These are phyloP conservation scores for Colletotrichum paranaense DNA, from an alignment of 2,329 filamentous ascomycete genomes.

Conservation along the genomic window DNA sequence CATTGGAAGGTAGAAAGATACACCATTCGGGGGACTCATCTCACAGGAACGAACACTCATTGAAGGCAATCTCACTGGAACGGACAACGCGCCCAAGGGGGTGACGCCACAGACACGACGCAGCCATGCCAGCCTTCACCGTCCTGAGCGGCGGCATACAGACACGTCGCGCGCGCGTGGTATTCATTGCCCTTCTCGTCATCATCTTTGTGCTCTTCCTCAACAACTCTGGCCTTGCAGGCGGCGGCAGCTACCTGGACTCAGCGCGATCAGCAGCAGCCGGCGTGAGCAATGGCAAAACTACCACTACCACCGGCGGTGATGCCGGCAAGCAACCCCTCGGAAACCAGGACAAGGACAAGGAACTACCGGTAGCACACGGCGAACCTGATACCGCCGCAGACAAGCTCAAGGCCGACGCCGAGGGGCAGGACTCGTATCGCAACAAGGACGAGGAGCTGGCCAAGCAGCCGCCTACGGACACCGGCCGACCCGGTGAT, in stretches of 20 bases:
- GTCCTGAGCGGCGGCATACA: slow-evolving; percentile 8
- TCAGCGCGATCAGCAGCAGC: background rate
- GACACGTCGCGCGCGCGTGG: slow-evolving; percentile 19
- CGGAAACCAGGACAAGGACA: slow-evolving; percentile 19
- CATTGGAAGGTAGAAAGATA: background rate
- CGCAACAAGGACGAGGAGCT: slow-evolving; percentile 30
- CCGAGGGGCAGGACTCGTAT: slow-evolving; percentile 27
- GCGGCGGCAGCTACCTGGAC: slow-evolving; percentile 1
- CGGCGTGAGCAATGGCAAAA: background rate
- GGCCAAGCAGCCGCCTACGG: background rate
- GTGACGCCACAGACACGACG: background rate
- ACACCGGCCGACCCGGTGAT: background rate
- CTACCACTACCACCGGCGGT: background rate
- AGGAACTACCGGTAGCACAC: background rate
- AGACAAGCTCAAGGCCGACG: slow-evolving; percentile 25
- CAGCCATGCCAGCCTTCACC: slow-evolving; percentile 27
- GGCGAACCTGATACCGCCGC: slow-evolving; percentile 18
- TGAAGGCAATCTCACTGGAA: background rate
- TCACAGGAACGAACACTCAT: background rate
- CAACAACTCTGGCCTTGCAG: slow-evolving; percentile 6
- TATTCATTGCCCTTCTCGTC: slow-evolving; percentile 15
- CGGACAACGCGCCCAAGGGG: background rate
- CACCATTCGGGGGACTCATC: background rate
- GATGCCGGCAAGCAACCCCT: background rate
- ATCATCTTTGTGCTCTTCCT: slow-evolving; percentile 20